Percentiles rank a stretch among this genome's conserved stretches.
Conservation (phyloP, 1,284 basidiomycete species). For the Crucibulum cyathiforme region DNA sequence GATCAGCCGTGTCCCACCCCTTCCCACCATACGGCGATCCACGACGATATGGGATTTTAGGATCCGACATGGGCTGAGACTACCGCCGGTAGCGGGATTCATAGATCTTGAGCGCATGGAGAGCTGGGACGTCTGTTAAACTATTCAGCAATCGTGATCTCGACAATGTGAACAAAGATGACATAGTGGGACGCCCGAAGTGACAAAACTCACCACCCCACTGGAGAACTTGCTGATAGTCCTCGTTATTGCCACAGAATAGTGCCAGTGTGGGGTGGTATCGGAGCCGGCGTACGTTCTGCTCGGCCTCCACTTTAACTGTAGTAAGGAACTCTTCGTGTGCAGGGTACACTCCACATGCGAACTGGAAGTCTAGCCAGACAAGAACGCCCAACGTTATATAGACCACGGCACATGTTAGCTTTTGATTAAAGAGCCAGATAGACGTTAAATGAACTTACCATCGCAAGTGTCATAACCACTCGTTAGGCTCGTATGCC, state of each 20-base stretch:
- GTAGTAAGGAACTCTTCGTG: constrained; percentile 40
- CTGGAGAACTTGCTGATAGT: constrained; percentile 61
- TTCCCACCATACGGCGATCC: constrained; percentile 67
- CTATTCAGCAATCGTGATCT: too few species aligned
- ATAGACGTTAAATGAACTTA: constrained; percentile 25
- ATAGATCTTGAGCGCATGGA: constrained; percentile 60
- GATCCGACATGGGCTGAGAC: constrained; percentile 49
- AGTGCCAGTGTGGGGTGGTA: constrained; percentile 80
- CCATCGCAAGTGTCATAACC: constrained; percentile 82
- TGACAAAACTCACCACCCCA: constrained; percentile 52
- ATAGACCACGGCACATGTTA: neutral
- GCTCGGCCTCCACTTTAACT: constrained; percentile 61
- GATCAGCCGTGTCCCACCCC: constrained; percentile 64
- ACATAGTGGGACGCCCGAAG: neutral
- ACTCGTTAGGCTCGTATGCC: constrained; percentile 74
- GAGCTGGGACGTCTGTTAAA: constrained; percentile 36
- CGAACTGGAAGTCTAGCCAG: constrained; percentile 89
- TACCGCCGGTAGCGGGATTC: constrained; percentile 59
- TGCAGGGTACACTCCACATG: constrained; percentile 80
- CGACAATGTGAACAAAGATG: neutral
- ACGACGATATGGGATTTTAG: constrained; percentile 58
- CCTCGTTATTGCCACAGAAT: constrained; percentile 51
- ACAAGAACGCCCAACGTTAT: constrained; percentile 76
- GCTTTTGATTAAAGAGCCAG: neutral
- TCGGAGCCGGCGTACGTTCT: constrained; percentile 71